Conservation (phyloP, 2,329 filamentous ascomycete species). For the Plenodomus biglobosus region DNA sequence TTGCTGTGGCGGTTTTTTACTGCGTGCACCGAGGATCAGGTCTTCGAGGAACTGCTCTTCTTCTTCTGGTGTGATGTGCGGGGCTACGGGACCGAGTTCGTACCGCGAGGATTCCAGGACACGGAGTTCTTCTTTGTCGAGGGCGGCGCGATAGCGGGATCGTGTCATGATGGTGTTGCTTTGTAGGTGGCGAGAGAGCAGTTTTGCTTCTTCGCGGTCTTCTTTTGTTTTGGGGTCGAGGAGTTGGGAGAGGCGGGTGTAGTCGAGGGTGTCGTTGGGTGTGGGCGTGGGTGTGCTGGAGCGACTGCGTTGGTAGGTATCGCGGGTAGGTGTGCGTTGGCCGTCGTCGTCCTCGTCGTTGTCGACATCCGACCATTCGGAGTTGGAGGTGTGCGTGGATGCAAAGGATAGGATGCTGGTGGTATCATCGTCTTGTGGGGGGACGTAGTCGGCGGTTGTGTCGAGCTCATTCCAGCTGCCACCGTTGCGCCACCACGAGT, state of each 20-base stretch:
- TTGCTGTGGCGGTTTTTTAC: slow-evolving; percentile 39
- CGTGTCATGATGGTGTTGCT: slow-evolving; percentile 76
- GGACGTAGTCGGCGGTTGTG: slow-evolving; percentile 74
- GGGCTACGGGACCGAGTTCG: slow-evolving; percentile 21
- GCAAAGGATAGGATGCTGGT: slow-evolving; percentile 78
- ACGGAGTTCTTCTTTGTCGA: slow-evolving; percentile 68
- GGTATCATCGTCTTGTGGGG: slow-evolving; percentile 67
- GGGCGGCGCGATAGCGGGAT: slow-evolving; percentile 69
- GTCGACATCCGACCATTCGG: slow-evolving; percentile 42
- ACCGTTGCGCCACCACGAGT: slow-evolving; percentile 80
- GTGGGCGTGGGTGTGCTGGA: slow-evolving; percentile 63
- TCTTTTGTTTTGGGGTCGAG: slow-evolving; percentile 78
- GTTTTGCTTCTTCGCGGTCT: slow-evolving; percentile 76
- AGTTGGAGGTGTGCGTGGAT: slow-evolving; percentile 51
- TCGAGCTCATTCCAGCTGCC: slow-evolving; percentile 86
- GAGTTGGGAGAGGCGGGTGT: slow-evolving; percentile 72
- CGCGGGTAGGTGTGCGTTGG: slow-evolving; percentile 73
- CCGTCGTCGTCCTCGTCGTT: slow-evolving; percentile 44
- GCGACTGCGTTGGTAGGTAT: slow-evolving; percentile 51
- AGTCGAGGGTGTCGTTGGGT: slow-evolving; percentile 53
- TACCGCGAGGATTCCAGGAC: slow-evolving; percentile 58
- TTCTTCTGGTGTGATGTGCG: slow-evolving; percentile 48
- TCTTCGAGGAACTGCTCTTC: slow-evolving; percentile 62
- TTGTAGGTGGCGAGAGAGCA: slow-evolving; percentile 77
- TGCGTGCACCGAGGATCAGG: slow-evolving; percentile 59